Base-by-base conservation (phyloP, 305 asterid genomes). In the Andrographis paniculata region DNA sequence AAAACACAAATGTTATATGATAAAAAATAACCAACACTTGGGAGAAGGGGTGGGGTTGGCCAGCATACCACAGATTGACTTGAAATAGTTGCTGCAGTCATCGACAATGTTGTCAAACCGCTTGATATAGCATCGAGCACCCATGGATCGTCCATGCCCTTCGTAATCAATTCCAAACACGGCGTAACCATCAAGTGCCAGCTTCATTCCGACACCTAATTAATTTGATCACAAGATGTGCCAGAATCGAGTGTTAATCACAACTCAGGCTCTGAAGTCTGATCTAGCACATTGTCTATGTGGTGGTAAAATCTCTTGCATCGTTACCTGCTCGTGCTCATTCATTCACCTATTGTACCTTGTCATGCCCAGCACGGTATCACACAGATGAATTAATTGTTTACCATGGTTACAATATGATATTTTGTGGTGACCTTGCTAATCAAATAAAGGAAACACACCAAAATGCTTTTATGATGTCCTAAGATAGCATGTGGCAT, bases 111-210 rank as follows among this genome's bases (percentile, higher is more conserved):
- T 76, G 55, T 68, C 77, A 19, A 87, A 87, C 68, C 60, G 71
- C 63, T 73, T 78, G 47, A 87, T 83, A 80, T 87, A 87, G 58
- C 96, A 83, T 1, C 96, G 93, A 21, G 87, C 67, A 19, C 96
- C 96, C 28, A n/a, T 22, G 30, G 96, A 87, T 50, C 73, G 79
- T 43, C 96, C 96, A 22, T 87, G 96, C 21, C 96, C 96, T 75
- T 87, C 96, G 17, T 83, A 83, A 59, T 87, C 96, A 20, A 87
- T 70, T 23, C 94, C 96, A 50, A 80, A 80, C 47, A 87, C 94
- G 0, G 81, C 93, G 36, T 74, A 87, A 12, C 94, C 96, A 38
- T 73, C 55, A 27, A 68, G 65, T 15, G 94, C 82, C 5, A 83
- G 72, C 63, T 52, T 70, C 31, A 46, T 63, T 53, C 94, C 96